Percentiles rank a stretch among this genome's conserved stretches.
These are phyloP conservation scores for Scedosporium aurantiacum DNA, from an alignment of 2,329 filamentous ascomycete genomes.

Conservation along the genomic window DNA sequence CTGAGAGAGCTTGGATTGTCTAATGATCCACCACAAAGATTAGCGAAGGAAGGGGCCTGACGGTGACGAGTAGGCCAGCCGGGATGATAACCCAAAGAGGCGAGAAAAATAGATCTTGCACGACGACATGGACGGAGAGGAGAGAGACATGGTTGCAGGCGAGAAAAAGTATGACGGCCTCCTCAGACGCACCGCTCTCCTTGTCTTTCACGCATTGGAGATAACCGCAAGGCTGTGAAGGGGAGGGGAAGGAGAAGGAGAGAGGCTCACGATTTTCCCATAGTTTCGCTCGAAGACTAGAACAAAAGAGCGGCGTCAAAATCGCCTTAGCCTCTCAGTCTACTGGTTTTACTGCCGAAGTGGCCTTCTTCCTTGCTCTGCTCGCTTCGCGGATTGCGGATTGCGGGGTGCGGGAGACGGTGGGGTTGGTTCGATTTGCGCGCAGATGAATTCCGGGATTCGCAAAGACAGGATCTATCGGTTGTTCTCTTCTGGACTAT, in stretches of 20 bases:
- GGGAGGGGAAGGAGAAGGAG: conserved; percentile 8
- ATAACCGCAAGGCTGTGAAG: neutral
- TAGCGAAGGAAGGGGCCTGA: too few species aligned
- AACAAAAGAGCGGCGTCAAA: neutral
- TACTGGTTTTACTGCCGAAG: too few species aligned
- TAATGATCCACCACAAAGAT: conserved; percentile 24
- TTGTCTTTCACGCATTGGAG: too few species aligned
- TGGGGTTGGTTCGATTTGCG: neutral
- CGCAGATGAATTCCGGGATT: too few species aligned
- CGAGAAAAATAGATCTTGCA: too few species aligned
- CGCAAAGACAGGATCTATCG: too few species aligned
- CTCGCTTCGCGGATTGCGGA: conserved; percentile 7
- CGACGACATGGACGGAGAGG: neutral
- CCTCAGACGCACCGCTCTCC: neutral
- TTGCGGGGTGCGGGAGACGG: neutral
- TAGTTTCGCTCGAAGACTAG: conserved; percentile 13
- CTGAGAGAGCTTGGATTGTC: conserved; percentile 96
- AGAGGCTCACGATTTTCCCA: conserved; percentile 46
- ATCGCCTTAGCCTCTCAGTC: too few species aligned
- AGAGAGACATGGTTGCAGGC: too few species aligned
- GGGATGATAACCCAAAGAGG: neutral
- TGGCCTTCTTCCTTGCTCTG: neutral
- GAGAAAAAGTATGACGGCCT: too few species aligned
- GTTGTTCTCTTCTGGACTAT: too few species aligned
- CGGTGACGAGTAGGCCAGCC: neutral